A percentile compares a stretch with the other conserved stretches of the same genome.
These are phyloP conservation scores for Colletotrichum salicis DNA, from an alignment of 2,329 filamentous ascomycete genomes.

Conservation along the genomic window DNA sequence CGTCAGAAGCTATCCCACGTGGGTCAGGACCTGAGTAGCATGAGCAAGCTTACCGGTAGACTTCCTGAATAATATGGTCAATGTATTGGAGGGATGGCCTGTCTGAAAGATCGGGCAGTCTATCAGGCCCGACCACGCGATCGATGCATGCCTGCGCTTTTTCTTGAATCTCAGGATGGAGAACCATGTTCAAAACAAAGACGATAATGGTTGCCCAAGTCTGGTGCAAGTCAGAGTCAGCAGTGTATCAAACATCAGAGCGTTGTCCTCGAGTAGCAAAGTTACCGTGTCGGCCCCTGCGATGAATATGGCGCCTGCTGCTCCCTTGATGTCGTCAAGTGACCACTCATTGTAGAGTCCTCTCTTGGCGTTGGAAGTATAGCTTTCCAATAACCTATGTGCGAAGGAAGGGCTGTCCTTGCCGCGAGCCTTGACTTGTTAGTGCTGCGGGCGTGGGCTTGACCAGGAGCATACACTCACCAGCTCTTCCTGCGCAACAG, in stretches of 20 bases:
- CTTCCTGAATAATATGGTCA: slow-evolving; percentile 52
- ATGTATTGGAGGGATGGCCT: slow-evolving; percentile 54
- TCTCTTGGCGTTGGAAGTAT: slow-evolving; percentile 20
- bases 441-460: slow-evolving; percentile 27
- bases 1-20: slow-evolving; percentile 8
- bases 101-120: slow-evolving; percentile 60
- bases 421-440: slow-evolving; percentile 28
- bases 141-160: slow-evolving; percentile 60
- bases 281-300: slow-evolving; percentile 58
- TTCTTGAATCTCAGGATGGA: slow-evolving; percentile 53
- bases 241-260: slow-evolving; percentile 10
- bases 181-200: slow-evolving; percentile 35
- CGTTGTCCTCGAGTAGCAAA: neutral
- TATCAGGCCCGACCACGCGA: slow-evolving; percentile 53
- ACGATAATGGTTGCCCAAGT: slow-evolving; percentile 35
- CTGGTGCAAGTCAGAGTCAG: slow-evolving; percentile 48
- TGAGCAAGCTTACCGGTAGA: slow-evolving; percentile 35
- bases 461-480: slow-evolving; percentile 37
- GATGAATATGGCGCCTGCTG: slow-evolving; percentile 58
- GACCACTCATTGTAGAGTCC: slow-evolving; percentile 30
- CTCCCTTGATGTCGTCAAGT: slow-evolving; percentile 57
- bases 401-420: slow-evolving; percentile 34
- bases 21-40: neutral
- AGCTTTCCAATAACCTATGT: slow-evolving; percentile 30
- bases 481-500: slow-evolving; percentile 41